Evolutionary conservation across 345 rosid genomes (phyloP), one percentile per base, ranked within the genome.

Genomic region (Sapria himalayana): DNA sequence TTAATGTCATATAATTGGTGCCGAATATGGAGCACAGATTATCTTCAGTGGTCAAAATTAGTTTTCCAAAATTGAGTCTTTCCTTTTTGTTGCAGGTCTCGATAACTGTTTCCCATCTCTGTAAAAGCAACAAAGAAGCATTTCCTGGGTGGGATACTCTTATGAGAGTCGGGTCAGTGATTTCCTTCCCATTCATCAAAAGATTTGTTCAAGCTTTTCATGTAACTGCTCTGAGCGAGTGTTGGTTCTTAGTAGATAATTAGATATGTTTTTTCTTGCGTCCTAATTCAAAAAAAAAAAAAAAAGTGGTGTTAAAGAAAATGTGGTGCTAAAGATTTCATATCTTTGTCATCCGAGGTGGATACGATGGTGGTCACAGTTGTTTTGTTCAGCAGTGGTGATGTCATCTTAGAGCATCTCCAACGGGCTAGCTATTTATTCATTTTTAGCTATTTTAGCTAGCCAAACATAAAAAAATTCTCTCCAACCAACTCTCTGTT

Each of bases 141-240:
- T 82, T 76, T 70, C 92, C 94, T 10, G 93, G 98, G 50, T 78
- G 98, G 98, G 98, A 82, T 45, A 43, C 60, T 19, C 82, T 86
- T 54, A 49, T 86, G 24, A 72, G 60, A 65, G 59, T 78, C 25
- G 91, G 85, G 81, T 74, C 57, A 69, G 75, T 33, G 24, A 35
- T 25, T 41, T 41, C n/a, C n/a, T n/a, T n/a, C n/a, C n/a, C n/a
- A n/a, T n/a, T n/a, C n/a, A n/a, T n/a, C n/a, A n/a, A n/a, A n/a
- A n/a, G n/a, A n/a, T n/a, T n/a, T n/a, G n/a, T 41, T 15, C 33
- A 25, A 19, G 25, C 9, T 13, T 43, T 31, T 19, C 19, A 22
- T 29, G 19, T 21, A 14, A 17, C 8, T 25, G 15, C 8, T 29
- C 8, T 20, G 12, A 32, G 1, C 17, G 21, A 22, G 22, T 2